phyloP scores from a whole-genome alignment of 2,329 filamentous ascomycete genomes.

The Paecilomyces sp. region DNA sequence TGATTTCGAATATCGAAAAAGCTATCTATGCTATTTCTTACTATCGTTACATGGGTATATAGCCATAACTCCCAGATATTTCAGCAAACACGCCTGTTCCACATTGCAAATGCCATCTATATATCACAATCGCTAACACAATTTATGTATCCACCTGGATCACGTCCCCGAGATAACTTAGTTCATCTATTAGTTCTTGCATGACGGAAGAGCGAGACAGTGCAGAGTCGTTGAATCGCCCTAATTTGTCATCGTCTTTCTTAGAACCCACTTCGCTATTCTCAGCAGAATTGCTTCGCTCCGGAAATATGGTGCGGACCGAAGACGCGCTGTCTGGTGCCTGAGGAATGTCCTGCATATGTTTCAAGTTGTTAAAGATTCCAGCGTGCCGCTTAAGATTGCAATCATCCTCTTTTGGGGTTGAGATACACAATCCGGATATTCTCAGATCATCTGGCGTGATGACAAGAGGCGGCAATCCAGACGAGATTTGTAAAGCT shows the following conservation, averaged over 20 bases:
- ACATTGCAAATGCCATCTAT: not conserved
- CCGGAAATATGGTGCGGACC: not conserved
- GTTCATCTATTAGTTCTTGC: conserved; percentile 44
- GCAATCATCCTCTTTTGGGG: conserved; percentile 23
- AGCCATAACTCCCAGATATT: not conserved
- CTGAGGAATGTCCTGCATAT: conserved; percentile 20
- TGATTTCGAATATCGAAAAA: not conserved
- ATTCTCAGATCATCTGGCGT: conserved; percentile 17
- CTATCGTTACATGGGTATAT: not conserved
- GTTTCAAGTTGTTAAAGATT: conserved; percentile 24
- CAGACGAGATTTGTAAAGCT: conserved; percentile 13
- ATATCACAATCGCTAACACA: not conserved
- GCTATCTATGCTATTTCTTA: not conserved
- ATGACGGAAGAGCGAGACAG: conserved; percentile 29
- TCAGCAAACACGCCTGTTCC: not conserved
- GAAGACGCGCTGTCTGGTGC: conserved; percentile 15
- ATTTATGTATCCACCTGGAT: conserved; percentile 30
- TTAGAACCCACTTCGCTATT: too few species aligned
- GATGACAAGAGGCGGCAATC: conserved; percentile 19
- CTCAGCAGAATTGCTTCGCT: not conserved
- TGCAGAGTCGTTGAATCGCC: not conserved
- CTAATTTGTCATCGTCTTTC: not conserved
- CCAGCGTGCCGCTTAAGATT: conserved; percentile 32
- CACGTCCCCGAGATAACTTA: conserved; percentile 44
- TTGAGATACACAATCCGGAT: conserved; percentile 26